phyloP scores from a whole-genome alignment of 371 early-diverging fungal genomes.

The Mycotypha africana region DNA sequence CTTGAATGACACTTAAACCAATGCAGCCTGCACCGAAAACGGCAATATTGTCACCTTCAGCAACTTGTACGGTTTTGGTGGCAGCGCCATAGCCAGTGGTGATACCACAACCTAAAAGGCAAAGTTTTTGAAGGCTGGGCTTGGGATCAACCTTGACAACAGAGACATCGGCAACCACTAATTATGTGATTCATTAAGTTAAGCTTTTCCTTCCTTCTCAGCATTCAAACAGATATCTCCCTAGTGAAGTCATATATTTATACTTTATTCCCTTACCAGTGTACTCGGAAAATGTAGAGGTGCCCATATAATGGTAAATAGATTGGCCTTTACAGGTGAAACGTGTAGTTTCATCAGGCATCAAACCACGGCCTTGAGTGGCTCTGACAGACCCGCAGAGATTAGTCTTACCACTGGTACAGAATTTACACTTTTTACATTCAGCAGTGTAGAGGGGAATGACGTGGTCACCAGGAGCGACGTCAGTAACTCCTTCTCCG shows the following conservation, averaged over 20 bases:
- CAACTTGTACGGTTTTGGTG: conserved; percentile 87
- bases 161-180: conserved; percentile 85
- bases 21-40: conserved; percentile 96
- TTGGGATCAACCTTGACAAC: conserved; percentile 80
- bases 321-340: conserved; percentile 88
- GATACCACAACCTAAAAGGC: conserved; percentile 93
- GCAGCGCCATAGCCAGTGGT: conserved; percentile 97
- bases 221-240: too few species aligned
- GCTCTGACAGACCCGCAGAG: conserved; percentile 87
- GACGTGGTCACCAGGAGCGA: conserved; percentile 90
- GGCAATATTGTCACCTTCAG: conserved; percentile 71
- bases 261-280: conserved; percentile 43
- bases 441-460: conserved; percentile 93
- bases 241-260: not conserved
- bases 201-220: too few species aligned
- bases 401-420: conserved; percentile 93
- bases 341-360: conserved; percentile 93
- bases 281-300: conserved; percentile 94
- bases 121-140: conserved; percentile 82
- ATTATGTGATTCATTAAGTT: too few species aligned
- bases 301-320: conserved; percentile 96
- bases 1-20: conserved; percentile 89
- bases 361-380: conserved; percentile 92
- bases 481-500: conserved; percentile 93
- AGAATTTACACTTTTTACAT: conserved; percentile 94